Percentiles rank a stretch among this genome's conserved stretches.
These are phyloP conservation scores for Nothophoma quercina DNA, from an alignment of 2,329 filamentous ascomycete genomes.

Conservation along the genomic window DNA sequence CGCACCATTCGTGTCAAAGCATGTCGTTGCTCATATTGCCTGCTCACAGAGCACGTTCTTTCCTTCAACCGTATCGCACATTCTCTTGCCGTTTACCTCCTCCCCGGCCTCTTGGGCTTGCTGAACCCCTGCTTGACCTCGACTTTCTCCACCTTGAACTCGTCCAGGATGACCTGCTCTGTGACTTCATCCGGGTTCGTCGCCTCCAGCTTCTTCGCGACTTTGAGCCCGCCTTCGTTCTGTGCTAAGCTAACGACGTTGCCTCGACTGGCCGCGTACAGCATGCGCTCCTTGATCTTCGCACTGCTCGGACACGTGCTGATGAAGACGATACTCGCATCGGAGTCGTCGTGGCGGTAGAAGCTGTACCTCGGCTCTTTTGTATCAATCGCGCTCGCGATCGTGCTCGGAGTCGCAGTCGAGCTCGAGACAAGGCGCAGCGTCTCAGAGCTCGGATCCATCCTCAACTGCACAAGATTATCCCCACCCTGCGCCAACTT, in stretches of 20 bases:
- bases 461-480: conserved; percentile 73
- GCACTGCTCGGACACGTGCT: conserved; percentile 78
- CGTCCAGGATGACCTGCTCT: conserved; percentile 68
- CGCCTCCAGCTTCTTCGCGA: conserved; percentile 74
- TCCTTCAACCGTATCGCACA: no score
- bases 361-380: conserved; percentile 80
- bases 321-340: conserved; percentile 74
- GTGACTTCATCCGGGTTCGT: conserved; percentile 74
- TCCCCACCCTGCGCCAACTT: conserved; percentile 62
- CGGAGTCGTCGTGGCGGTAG: conserved; percentile 70
- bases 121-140: conserved; percentile 74
- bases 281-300: conserved; percentile 84
- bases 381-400: conserved; percentile 67
- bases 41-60: no score
- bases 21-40: no score
- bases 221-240: conserved; percentile 67
- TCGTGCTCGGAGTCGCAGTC: conserved; percentile 63
- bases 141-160: conserved; percentile 74
- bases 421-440: conserved; percentile 69
- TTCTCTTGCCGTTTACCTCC: conserved; percentile 55
- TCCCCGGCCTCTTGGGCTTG: conserved; percentile 80
- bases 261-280: conserved; percentile 73
- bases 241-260: conserved; percentile 71
- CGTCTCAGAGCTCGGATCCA: conserved; percentile 73
- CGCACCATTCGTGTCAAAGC: no score